These are phyloP conservation scores for Dioscorea cayenensis DNA, from an alignment of 116 monocot species.

Conservation along the genomic window DNA sequence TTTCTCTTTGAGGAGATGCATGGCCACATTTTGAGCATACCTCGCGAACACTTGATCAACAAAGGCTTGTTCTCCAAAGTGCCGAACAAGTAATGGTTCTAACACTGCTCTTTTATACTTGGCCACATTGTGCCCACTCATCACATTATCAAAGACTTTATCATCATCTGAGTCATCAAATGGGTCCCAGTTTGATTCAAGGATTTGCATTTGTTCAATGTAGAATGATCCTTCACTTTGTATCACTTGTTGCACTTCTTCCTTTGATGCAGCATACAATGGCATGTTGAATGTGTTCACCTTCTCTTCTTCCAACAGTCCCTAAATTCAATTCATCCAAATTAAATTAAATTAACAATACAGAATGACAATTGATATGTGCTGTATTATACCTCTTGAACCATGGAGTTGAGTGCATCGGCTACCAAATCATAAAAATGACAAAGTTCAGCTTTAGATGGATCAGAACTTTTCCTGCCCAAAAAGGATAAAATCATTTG, in stretches of 20 bases:
- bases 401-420: too few relatives aligned
- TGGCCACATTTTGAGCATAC: constrained; percentile 13
- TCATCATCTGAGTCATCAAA: constrained; percentile 8
- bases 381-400: too few relatives aligned
- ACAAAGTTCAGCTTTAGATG: too few relatives aligned
- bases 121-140: constrained; percentile 14
- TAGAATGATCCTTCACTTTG: constrained; percentile 5
- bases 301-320: constrained; percentile 8
- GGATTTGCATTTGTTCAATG: constrained; percentile 7
- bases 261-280: constrained; percentile 7
- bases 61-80: constrained; percentile 9
- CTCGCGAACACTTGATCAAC: constrained; percentile 20
- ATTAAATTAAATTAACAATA: not conserved
- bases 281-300: constrained; percentile 10
- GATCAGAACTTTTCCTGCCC: not conserved
- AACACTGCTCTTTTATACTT: constrained; percentile 11
- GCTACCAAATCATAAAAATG: too few relatives aligned
- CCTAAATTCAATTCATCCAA: not conserved
- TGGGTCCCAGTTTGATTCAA: constrained; percentile 20
- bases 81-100: constrained; percentile 3
- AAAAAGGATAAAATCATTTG: constrained; percentile 9
- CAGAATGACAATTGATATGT: too few relatives aligned
- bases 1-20: constrained; percentile 16
- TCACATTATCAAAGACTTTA: not conserved
- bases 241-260: constrained; percentile 1